Evolutionary conservation across 2,329 filamentous ascomycete species (phyloP), one percentile per base, ranked within the genome.

Genomic region (Berkeleyomyces basicola): DNA sequence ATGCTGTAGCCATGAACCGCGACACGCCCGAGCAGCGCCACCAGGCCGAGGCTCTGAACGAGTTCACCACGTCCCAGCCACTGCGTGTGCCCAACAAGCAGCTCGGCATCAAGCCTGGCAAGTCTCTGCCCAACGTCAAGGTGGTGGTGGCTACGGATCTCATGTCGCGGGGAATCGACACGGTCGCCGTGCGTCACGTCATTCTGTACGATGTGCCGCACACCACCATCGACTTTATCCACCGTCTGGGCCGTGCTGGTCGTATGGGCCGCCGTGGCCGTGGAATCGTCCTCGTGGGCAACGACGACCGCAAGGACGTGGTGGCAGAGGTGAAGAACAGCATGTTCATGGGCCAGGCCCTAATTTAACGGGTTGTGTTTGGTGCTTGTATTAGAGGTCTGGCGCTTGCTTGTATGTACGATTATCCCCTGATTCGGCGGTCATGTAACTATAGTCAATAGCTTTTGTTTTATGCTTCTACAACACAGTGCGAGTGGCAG

Each of bases 151-250:
- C 90, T 10, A 99, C 93, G 0, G 93, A 99, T 72, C 76, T 99
- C 64, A 90, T 89, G 3, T 96, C 90, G 4, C 78, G 93, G 67
- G 93, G 93, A 66, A 96, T 99, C 68, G 93, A 99, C 72, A 99
- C 93, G 0, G 75, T 96, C 39, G 87, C 89, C 16, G 92, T 97
- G 16, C 82, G 88, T 63, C 89, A 95, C 67, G 93, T 99, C 61
- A 86, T 99, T 62, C 76, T 99, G 36, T 97, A 96, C 72, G 90
- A 99, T 71, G 92, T 99, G n/a, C 93, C 93, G 3, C 92, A 97
- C 71, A 95, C 89, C 0, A 95, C 90, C 0, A 95, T 99, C 65
- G 95, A 99, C 73, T 99, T 99, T 70, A 96, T 99, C 70, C 95
- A 99, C 73, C 86, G 95, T 14, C 82, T 97, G 3, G 93, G 93